Conservation (phyloP, 2,329 filamentous ascomycete species). For the Penicillium sp. region DNA sequence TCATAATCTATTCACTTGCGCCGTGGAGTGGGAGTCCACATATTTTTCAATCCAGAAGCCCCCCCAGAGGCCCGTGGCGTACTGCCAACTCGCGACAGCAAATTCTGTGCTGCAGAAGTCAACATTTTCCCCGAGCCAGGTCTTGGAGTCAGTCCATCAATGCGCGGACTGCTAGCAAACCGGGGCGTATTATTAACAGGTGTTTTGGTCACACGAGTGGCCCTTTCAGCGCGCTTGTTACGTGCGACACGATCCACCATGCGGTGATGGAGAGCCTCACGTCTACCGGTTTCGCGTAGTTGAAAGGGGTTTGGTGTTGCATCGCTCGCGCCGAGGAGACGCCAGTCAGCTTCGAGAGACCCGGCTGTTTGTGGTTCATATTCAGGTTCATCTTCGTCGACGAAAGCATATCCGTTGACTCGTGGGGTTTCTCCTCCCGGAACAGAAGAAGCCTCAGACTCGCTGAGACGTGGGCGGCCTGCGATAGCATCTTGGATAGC, state of each 20-base stretch:
- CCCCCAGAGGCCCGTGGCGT: conserved; percentile 24
- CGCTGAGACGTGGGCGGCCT: conserved; percentile 63
- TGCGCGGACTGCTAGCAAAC: conserved; percentile 42
- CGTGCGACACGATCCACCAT: conserved; percentile 82
- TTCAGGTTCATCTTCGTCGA: conserved; percentile 67
- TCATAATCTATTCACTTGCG: conserved; percentile 11
- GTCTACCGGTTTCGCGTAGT: conserved; percentile 69
- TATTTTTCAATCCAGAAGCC: conserved; percentile 14
- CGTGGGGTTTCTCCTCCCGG: conserved; percentile 77
- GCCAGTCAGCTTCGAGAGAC: conserved; percentile 29
- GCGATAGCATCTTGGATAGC: conserved; percentile 82
- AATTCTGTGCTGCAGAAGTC: conserved; percentile 46
- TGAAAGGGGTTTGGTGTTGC: conserved; percentile 74
- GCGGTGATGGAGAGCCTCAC: conserved; percentile 79
- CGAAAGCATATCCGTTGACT: conserved; percentile 91
- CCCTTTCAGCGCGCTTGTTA: conserved; percentile 64
- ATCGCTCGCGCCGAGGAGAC: conserved; percentile 43
- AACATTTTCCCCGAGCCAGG: conserved; percentile 34
- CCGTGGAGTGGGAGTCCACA: conserved; percentile 23
- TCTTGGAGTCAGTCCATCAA: conserved; percentile 30
- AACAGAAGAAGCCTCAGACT: conserved; percentile 54
- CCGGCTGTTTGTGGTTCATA: conserved; percentile 30
- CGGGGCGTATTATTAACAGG: conserved; percentile 33
- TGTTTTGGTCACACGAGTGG: conserved; percentile 61
- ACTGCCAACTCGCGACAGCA: conserved; percentile 39